Percentiles rank a stretch among this genome's conserved stretches.
Conservation (phyloP, 345 rosid genomes). For the Arabidopsis suecica region DNA sequence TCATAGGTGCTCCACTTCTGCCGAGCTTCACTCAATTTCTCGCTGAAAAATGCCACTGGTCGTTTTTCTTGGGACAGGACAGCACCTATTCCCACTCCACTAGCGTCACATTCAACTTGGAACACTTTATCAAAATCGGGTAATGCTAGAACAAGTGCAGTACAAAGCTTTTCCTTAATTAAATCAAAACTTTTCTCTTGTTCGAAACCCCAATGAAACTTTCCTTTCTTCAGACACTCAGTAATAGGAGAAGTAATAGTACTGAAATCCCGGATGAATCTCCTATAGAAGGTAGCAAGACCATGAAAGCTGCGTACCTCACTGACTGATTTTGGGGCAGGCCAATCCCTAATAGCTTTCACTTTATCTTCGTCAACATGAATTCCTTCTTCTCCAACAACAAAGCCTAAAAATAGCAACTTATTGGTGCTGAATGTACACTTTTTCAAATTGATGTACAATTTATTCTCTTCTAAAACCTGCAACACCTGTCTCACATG, state of each 20-base stretch:
- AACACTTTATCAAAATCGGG: conserved; percentile 16
- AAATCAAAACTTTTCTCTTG: background rate
- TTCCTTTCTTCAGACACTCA: background rate
- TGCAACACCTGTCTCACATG: background rate
- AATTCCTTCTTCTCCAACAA: background rate
- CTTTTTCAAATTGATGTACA: background rate
- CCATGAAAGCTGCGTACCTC: background rate
- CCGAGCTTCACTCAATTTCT: background rate
- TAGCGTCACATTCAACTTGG: conserved; percentile 19
- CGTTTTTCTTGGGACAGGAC: background rate
- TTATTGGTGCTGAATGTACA: background rate
- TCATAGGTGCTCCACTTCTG: background rate
- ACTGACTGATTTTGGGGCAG: background rate
- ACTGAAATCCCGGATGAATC: background rate
- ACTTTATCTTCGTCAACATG: background rate
- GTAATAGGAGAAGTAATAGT: background rate
- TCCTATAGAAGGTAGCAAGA: background rate
- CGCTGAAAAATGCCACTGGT: conserved; percentile 6
- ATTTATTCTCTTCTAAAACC: background rate
- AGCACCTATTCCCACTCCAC: background rate
- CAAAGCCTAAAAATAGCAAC: background rate
- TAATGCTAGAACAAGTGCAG: background rate
- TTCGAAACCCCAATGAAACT: background rate
- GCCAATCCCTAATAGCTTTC: background rate
- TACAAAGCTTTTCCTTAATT: background rate